Evolutionary conservation across 768 basidiomycete genomes (phyloP), one percentile per base, ranked within the genome.

Genomic region (Boletus reticulatus): DNA sequence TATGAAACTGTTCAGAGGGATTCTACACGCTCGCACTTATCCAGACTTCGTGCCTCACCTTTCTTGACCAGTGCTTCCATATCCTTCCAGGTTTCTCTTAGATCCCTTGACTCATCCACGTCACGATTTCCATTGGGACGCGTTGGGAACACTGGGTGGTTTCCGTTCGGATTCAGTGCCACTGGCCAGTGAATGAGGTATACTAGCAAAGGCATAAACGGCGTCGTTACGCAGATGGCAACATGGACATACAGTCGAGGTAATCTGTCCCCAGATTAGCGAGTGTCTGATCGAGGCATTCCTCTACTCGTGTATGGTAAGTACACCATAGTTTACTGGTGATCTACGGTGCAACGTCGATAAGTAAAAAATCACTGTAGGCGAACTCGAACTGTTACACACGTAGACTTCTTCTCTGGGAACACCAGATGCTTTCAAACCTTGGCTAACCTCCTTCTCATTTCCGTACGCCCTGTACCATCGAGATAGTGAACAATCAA

Each of bases 101-200:
- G 67, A 27, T 83, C 76, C 82, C 88, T 88, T 39, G 80, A 75
- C 62, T 80, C 78, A 61, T 85, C 82, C 45, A 89, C 75, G 65
- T 91, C 89, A 37, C 89, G 80, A 61, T 75, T 78, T 53, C 89
- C 83, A 65, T 85, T 76, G 1, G 84, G 80, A 36, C 80, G 82
- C 13, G 74, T 77, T 10, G 85, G 87, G 69, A 87, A 75, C 4
- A 66, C 59, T 10, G 76, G 81, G 64, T 87, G 79, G 66, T 84
- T 88, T 37, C 86, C 87, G 24, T 82, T 81, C 12, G 84, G 81
- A 64, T 88, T 88, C 62, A 88, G 65, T 31, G 87, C 76, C n/a
- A 92, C 72, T 1, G 92, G 92, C 90, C 91, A 93, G 68, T 92
- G 89, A 20, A 92, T 68, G 27, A 90, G 78, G 63, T 86, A 88